A percentile compares a stretch with the other conserved stretches of the same genome.
Evolutionary conservation across 805 yeast species (phyloP).

Genomic region (Kluyveromyces dobzhanskii): DNA sequence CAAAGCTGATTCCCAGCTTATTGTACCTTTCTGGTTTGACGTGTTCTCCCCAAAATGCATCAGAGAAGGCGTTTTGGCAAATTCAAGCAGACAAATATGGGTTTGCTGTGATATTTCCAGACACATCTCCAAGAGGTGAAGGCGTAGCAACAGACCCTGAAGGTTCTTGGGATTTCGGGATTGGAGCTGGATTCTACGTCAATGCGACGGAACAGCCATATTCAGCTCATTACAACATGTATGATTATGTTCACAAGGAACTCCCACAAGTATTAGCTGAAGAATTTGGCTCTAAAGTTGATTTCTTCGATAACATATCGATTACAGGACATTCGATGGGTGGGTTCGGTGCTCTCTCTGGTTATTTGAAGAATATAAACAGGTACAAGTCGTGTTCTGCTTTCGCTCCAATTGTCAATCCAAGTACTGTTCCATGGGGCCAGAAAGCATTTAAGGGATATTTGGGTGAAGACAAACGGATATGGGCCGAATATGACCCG

Average conservation of each 20-base stretch:
- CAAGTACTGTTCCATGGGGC: slow-evolving; percentile 79
- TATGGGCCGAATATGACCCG: slow-evolving; percentile 82
- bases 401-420: slow-evolving; percentile 85
- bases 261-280: slow-evolving; percentile 45
- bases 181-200: slow-evolving; percentile 92
- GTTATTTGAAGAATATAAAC: slow-evolving; percentile 54
- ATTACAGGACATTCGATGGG: slow-evolving; percentile 99
- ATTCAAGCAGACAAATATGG: slow-evolving; percentile 73
- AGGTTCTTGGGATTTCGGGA: slow-evolving; percentile 74
- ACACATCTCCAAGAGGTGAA: slow-evolving; percentile 89
- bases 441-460: slow-evolving; percentile 73
- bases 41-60: slow-evolving; percentile 87
- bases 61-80: slow-evolving; percentile 87
- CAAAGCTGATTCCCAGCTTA: slow-evolving; percentile 54
- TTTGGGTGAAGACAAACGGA: slow-evolving; percentile 43
- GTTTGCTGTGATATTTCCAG: slow-evolving; percentile 87
- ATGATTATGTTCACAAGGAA: slow-evolving; percentile 70
- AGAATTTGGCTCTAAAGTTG: slow-evolving; percentile 37
- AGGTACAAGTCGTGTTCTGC: slow-evolving; percentile 73
- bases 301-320: slow-evolving; percentile 50
- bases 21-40: slow-evolving; percentile 83
- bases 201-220: slow-evolving; percentile 74
- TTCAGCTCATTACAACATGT: slow-evolving; percentile 73
- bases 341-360: slow-evolving; percentile 82
- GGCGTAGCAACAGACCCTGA: slow-evolving; percentile 67